Evolutionary conservation across 2,329 filamentous ascomycete species (phyloP), one percentile per base, ranked within the genome.

Genomic region (Colletotrichum ledebouriae): DNA sequence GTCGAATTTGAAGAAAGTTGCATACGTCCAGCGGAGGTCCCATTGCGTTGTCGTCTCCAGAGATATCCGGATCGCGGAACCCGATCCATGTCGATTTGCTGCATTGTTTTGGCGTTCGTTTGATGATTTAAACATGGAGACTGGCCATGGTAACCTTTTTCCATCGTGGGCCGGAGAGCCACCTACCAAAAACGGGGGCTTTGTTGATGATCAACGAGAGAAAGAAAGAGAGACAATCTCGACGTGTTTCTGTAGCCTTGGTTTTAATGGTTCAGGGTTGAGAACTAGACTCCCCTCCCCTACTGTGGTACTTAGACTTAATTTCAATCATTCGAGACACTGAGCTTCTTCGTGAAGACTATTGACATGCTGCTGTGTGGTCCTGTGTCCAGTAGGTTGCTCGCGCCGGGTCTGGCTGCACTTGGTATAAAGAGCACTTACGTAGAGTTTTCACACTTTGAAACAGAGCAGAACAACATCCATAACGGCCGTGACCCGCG

Each of bases 31-130:
- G 56, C 41, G 53, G 41, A 41, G 63, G 46, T 49, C 39, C 20
- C 22, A 29, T 52, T 42, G 50, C 52, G 44, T 37, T 37, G 52
- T 52, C 52, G 6, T 52, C 37, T 44, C 29, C 53, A 34, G 57
- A 69, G 63, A 69, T 69, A 69, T 69, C 63, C 67, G 62, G 67
- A 67, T 63, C 57, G 37, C 17, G 50, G 29, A 6, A 41, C 29
- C 5, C 25, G 66, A 49, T 60, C 66, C 66, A 68, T 56, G 61
- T 60, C 66, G 47, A 29, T 56, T 59, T 65, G 9, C 49, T 68
- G 66, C 61, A 68, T 68, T 50, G 60, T 59, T 42, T 60, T n/a
- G 61, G 61, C 61, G 66, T 68, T 44, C 49, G 5, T 29, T 37
- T 29, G 17, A 13, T 22, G 34, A 17, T 47, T 29, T 44, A 42